Evolutionary conservation across 2,329 filamentous ascomycete species (phyloP).

Genomic region (Parasarocladium wereldwijsianum): DNA sequence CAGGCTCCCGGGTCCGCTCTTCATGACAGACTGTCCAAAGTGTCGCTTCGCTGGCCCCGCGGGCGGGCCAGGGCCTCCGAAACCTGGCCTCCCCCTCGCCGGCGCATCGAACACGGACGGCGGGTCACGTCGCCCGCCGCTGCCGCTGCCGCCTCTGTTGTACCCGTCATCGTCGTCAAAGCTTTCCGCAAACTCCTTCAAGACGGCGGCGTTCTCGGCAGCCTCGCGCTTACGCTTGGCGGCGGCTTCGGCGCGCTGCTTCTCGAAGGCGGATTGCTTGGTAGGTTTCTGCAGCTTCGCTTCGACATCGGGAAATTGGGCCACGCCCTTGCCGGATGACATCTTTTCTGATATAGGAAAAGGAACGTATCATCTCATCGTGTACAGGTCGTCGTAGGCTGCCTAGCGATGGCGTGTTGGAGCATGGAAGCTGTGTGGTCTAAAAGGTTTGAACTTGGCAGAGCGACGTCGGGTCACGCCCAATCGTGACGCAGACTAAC

Average conservation of each 20-base stretch:
- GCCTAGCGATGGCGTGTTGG: too few species aligned
- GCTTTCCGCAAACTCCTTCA: conserved; percentile 76
- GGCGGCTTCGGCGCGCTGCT: conserved; percentile 77
- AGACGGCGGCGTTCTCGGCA: conserved; percentile 74
- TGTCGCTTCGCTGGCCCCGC: conserved; percentile 38
- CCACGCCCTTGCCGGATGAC: conserved; percentile 31
- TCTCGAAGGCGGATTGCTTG: conserved; percentile 79
- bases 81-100: conserved; percentile 8
- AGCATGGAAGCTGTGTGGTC: too few species aligned
- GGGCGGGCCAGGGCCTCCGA: conserved; percentile 10
- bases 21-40: conserved; percentile 41
- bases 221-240: conserved; percentile 74
- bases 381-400: too few species aligned
- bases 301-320: conserved; percentile 55
- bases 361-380: too few species aligned
- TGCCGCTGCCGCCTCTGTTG: conserved; percentile 2
- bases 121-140: conserved; percentile 5
- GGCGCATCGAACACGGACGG: conserved; percentile 14
- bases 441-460: too few species aligned
- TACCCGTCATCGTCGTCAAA: conserved; percentile 42
- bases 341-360: too few species aligned
- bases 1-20: conserved; percentile 48
- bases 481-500: too few species aligned
- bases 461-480: too few species aligned
- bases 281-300: conserved; percentile 66